Evolutionary conservation across 2,329 filamentous ascomycete species (phyloP).

Genomic region (Fusarium sarcochroum): DNA sequence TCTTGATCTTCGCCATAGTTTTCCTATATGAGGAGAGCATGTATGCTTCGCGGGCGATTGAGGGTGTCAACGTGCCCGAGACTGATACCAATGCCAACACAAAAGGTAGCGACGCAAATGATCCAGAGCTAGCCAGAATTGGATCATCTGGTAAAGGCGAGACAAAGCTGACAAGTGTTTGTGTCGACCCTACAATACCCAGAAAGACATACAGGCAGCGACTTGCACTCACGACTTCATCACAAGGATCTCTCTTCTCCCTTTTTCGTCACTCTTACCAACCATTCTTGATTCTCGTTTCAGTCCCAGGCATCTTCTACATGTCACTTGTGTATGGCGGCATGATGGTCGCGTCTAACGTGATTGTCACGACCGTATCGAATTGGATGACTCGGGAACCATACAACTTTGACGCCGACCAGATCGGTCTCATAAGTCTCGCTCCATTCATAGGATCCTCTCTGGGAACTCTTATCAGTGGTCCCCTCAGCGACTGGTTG

Average conservation of each 20-base stretch:
- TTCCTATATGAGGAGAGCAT: conserved; percentile 54
- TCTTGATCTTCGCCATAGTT: conserved; percentile 30
- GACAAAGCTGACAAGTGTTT: background rate
- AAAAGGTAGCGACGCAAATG: background rate
- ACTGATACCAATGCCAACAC: background rate
- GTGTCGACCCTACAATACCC: background rate
- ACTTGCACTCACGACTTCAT: conserved; percentile 3
- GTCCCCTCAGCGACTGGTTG: conserved; percentile 55
- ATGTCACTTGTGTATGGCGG: conserved; percentile 4
- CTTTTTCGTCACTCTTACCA: conserved; percentile 19
- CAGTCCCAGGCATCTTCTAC: conserved; percentile 11
- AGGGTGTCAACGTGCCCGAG: background rate
- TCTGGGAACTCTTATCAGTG: conserved; percentile 55
- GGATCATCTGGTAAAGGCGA: background rate
- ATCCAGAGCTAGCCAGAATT: background rate
- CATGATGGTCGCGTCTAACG: conserved; percentile 3
- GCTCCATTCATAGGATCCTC: conserved; percentile 54
- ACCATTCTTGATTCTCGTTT: conserved; percentile 8
- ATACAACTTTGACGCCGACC: conserved; percentile 47
- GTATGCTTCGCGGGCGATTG: background rate
- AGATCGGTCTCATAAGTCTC: conserved; percentile 47
- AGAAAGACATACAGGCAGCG: conserved; percentile 17
- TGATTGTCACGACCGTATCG: conserved; percentile 2
- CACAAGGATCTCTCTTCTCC: background rate
- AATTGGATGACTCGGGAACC: conserved; percentile 39